phyloP scores from a whole-genome alignment of 78 protist species.

The Protostelium mycophagum region DNA sequence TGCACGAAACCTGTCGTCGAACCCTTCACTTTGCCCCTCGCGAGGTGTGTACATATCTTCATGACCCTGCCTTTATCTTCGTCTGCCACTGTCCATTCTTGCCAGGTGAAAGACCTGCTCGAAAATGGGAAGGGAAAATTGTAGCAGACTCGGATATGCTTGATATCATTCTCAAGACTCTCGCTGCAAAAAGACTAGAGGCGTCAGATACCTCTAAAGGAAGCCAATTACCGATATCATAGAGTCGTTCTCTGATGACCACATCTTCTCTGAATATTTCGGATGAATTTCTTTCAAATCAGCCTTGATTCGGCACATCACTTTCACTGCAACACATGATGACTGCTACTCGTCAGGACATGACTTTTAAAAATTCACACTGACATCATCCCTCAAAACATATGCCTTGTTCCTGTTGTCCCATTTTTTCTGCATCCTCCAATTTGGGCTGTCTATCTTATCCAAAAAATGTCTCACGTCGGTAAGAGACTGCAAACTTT shows the following conservation, averaged over 20 bases:
- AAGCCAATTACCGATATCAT: not conserved
- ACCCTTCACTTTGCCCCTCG: not conserved
- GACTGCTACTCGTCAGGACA: not conserved
- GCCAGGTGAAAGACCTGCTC: not conserved
- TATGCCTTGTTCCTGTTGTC: not conserved
- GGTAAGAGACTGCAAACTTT: not conserved
- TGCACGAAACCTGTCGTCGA: not conserved
- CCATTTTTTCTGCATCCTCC: not conserved
- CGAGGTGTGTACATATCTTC: not conserved
- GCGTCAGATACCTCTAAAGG: not conserved
- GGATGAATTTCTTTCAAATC: not conserved
- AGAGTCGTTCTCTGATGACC: not conserved
- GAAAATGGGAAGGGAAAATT: not conserved
- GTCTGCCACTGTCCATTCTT: not conserved
- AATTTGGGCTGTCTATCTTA: not conserved
- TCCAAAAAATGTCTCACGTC: not conserved
- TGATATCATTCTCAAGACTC: not conserved
- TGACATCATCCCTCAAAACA: not conserved
- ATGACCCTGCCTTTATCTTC: not conserved
- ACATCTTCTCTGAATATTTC: not conserved
- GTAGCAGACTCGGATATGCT: not conserved
- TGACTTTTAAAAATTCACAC: not conserved
- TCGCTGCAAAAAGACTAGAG: not conserved
- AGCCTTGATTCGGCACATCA: not conserved
- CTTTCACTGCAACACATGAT: not conserved